Evolutionary conservation across 2,329 filamentous ascomycete species (phyloP).

Genomic region (Pseudocercospora crystallina): DNA sequence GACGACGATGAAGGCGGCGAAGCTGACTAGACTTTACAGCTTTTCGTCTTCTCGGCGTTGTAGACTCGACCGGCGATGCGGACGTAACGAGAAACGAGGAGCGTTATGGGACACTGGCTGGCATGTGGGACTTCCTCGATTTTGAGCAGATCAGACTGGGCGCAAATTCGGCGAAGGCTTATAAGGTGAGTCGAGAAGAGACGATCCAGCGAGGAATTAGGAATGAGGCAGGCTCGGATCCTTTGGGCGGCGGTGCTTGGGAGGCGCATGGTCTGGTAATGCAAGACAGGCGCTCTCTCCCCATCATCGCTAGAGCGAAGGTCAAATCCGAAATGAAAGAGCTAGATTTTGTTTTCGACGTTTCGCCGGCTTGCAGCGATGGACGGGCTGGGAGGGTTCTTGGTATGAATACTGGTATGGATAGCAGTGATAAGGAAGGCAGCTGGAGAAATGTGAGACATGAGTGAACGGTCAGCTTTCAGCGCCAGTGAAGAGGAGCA

Average conservation of each 20-base stretch:
- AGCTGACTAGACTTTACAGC: constrained; percentile 37
- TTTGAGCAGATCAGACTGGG: constrained; percentile 10
- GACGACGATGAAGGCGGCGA: not conserved
- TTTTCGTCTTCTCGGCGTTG: constrained; percentile 57
- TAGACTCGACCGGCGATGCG: constrained; percentile 33
- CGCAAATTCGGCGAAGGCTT: constrained; percentile 1
- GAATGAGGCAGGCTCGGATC: constrained; percentile 4
- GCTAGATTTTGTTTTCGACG: not conserved
- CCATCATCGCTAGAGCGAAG: not conserved
- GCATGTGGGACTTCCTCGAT: not conserved
- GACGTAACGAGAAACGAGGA: constrained; percentile 11
- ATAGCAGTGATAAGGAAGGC: constrained; percentile 9
- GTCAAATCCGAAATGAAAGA: constrained; percentile 6
- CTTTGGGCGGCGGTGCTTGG: constrained; percentile 2
- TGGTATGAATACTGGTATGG: constrained; percentile 4
- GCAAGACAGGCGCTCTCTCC: not conserved
- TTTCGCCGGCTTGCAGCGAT: constrained; percentile 7
- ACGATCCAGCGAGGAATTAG: constrained; percentile 1
- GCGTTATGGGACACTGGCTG: not conserved
- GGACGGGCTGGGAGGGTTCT: not conserved
- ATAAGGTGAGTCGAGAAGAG: not conserved
- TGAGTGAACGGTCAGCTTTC: constrained; percentile 1
- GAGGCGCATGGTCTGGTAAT: not conserved
- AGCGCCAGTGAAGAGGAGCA: too few relatives aligned
- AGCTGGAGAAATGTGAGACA: constrained; percentile 18